Base-by-base conservation (phyloP, 2,329 filamentous ascomycete species). In the Elsinoe perseae region DNA sequence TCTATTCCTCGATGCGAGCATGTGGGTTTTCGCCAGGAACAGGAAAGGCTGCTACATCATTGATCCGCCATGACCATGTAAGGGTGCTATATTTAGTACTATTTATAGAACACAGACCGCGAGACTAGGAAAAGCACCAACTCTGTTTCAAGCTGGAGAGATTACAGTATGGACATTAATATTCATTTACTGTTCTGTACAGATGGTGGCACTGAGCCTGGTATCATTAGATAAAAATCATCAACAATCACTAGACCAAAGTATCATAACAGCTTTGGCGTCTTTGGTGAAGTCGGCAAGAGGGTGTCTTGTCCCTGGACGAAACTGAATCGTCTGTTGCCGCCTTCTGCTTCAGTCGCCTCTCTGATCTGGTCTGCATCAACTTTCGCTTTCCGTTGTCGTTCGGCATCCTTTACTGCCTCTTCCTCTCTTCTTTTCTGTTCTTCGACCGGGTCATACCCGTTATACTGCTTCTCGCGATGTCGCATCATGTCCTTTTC, bases 401-500 rank as follows among this genome's bases (percentile, higher is more conserved):
- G 23, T 25, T 46, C 53, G 18, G 25, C 25, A 14, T 42, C 34
- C 18, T 56, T 42, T 8, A 21, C 34, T 20, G 28, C 20, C n/a
- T 56, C 53, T 14, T 27, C 36, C 27, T 56, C 53, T 9, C 25
- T 25, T 32, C 28, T 16, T 42, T 32, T 42, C 25, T 44, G 53
- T 44, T 56, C 53, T 36, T 56, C 53, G 27, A 56, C 53, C 48
- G 50, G 55, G 56, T 74, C 71, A 2, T 74, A 65, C 12, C 75
- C 75, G 50, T 77, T 77, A 63, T 75, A 74, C 48, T 70, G 64
- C 57, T 66, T 65, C 63, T 77, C 75, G 16, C 75, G 69, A 18
- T 70, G 66, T 57, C 71, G 65, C 66, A 77, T 71, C 32, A 72
- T 70, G 57, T 78, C 74, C 60, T 78, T 78, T 63, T 77, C 75